Conservation (phyloP, 1,284 basidiomycete species). For the Clitocybe nebularis region DNA sequence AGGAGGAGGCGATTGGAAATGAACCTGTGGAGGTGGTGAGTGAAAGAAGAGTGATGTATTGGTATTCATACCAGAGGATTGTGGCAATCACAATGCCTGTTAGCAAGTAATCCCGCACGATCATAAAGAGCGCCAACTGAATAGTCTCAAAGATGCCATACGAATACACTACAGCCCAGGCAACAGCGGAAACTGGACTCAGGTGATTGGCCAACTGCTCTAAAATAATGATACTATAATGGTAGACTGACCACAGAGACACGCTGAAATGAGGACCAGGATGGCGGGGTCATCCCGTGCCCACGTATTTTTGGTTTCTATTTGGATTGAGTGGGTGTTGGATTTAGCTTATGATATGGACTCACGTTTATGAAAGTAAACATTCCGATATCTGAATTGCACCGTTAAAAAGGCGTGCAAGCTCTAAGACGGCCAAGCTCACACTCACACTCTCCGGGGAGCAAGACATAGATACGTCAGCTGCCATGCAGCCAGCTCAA, state of each 20-base stretch:
- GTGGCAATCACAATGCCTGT: slow-evolving; percentile 73
- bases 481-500: slow-evolving; percentile 93
- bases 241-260: slow-evolving; percentile 58
- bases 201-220: slow-evolving; percentile 3
- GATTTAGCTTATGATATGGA: slow-evolving; percentile 3
- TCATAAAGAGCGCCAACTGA: slow-evolving; percentile 72
- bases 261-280: slow-evolving; percentile 77
- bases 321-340: neutral
- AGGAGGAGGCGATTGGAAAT: slow-evolving; percentile 70
- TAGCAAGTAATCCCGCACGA: slow-evolving; percentile 83
- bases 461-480: slow-evolving; percentile 88
- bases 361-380: slow-evolving; percentile 88
- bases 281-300: slow-evolving; percentile 94
- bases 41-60: neutral
- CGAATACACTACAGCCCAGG: slow-evolving; percentile 85
- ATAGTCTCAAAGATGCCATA: slow-evolving; percentile 55
- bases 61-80: slow-evolving; percentile 62
- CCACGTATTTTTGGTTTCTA: slow-evolving; percentile 98
- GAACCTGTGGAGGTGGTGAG: slow-evolving; percentile 40
- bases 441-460: slow-evolving; percentile 83
- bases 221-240: neutral
- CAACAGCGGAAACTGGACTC: slow-evolving; percentile 70
- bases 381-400: slow-evolving; percentile 71
- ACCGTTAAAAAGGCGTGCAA: neutral
- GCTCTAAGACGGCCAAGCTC: slow-evolving; percentile 9